A percentile compares a stretch with the other conserved stretches of the same genome.
These are phyloP conservation scores for Gryganskiella cystojenkinii DNA, from an alignment of 192 early-diverging fungal genomes.

Conservation along the genomic window DNA sequence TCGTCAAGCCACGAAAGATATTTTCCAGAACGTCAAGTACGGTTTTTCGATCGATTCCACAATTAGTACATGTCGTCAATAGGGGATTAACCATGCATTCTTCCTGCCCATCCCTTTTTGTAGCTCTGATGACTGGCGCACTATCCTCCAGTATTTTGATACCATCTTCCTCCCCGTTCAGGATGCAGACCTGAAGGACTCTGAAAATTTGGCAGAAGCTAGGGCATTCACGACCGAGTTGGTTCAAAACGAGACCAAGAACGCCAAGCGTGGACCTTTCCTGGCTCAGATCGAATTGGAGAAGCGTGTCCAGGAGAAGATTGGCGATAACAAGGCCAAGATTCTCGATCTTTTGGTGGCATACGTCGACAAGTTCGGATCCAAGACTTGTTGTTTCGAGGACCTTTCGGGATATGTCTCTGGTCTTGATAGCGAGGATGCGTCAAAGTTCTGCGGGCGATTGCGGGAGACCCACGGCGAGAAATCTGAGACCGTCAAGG, in stretches of 20 bases:
- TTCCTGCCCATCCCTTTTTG: not conserved
- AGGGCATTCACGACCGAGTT: slow-evolving; percentile 51
- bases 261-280: slow-evolving; percentile 74
- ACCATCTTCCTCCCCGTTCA: slow-evolving; percentile 59
- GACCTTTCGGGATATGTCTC: slow-evolving; percentile 73
- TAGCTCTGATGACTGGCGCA: slow-evolving; percentile 83
- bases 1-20: slow-evolving; percentile 46
- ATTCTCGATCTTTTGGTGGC: slow-evolving; percentile 55
- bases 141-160: slow-evolving; percentile 70
- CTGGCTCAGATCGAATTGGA: slow-evolving; percentile 75
- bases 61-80: too few species aligned
- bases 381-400: slow-evolving; percentile 77
- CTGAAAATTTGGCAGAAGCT: slow-evolving; percentile 53
- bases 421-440: slow-evolving; percentile 32
- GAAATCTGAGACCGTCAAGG: slow-evolving; percentile 53
- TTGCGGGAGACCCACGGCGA: slow-evolving; percentile 36
- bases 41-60: too few species aligned
- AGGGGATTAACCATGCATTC: too few species aligned
- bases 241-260: slow-evolving; percentile 51
- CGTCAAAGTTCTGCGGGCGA: slow-evolving; percentile 48
- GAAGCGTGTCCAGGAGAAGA: slow-evolving; percentile 50
- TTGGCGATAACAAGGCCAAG: slow-evolving; percentile 30
- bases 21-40: slow-evolving; percentile 46
- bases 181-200: slow-evolving; percentile 44
- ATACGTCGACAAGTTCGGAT: slow-evolving; percentile 74